Evolutionary conservation across 148 eudicot species (phyloP), one percentile per base, ranked within the genome.

Genomic region (Arbutus unedo): DNA sequence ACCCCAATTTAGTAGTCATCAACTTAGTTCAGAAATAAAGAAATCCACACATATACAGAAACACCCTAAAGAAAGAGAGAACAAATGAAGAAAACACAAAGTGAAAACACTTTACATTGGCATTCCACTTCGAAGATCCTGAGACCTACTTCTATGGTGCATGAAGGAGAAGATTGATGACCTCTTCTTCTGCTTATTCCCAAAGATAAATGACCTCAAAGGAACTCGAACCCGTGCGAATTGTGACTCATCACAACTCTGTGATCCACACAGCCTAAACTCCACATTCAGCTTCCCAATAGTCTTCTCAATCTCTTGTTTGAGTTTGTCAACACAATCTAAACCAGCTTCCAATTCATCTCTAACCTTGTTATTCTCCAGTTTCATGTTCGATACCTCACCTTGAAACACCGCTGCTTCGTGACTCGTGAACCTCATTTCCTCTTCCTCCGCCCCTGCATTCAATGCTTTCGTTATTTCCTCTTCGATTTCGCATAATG

Each of bases 391-490:
- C 53, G 91, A 78, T 54, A 92, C 86, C 88, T 96, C 98, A 44
- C 99, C 98, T 81, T 94, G 95, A 81, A 96, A 90, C 86, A 92
- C 93, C 72, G 98, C 98, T 53, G 98, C 98, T 84, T 91, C 93
- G 74, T 91, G 91, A 49, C 93, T 93, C 19, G 93, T 93, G 87
- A 96, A 96, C 74, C 60, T 89, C 90, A 92, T 92, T 74, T 93
- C 91, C 0, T 92, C 95, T 79, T 90, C 94, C 83, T 91, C 93
- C 0, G 91, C 89, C 31, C 93, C 89, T 13, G 84, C 92, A 64
- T 86, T 91, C 70, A 96, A 55, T 59, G 98, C 94, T 6, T 75
- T 76, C 56, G 82, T 83, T 84, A 96, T 93, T 57, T 93, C 93
- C 51, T 92, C 93, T 81, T 94, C 92, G 23, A 96, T 90, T 82